Conservation (phyloP, 768 basidiomycete species). For the Phanerodontia chrysosporium region DNA sequence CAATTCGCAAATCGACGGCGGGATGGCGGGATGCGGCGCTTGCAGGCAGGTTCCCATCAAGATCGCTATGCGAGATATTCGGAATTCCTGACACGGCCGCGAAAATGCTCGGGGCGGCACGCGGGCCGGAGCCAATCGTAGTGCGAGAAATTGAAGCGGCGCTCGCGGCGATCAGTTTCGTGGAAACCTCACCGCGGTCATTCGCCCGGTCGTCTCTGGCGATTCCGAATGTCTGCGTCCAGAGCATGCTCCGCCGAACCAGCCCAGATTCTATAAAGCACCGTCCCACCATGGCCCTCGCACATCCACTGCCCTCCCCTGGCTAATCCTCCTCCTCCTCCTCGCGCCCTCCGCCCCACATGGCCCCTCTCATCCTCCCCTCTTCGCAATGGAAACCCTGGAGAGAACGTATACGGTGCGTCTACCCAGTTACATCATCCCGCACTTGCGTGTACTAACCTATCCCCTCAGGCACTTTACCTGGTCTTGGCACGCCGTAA, state of each 20-base stretch:
- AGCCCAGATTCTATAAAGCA: not conserved
- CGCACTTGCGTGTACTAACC: no score
- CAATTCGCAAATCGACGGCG: not conserved
- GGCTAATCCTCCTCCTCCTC: not conserved
- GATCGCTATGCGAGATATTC: constrained; percentile 7
- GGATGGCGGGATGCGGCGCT: not conserved
- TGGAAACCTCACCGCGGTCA: not conserved
- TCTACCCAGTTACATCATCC: not conserved
- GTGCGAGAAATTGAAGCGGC: not conserved
- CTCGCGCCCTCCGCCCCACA: not conserved
- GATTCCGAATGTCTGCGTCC: not conserved
- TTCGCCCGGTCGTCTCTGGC: not conserved
- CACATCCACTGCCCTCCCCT: not conserved
- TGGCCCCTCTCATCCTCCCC: constrained; percentile 15
- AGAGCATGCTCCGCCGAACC: not conserved
- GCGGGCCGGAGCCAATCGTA: not conserved
- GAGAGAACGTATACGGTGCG: constrained; percentile 33
- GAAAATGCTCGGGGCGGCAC: not conserved
- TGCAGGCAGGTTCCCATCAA: not conserved
- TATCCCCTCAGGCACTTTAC: constrained; percentile 39
- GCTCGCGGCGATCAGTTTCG: constrained; percentile 3
- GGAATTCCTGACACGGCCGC: constrained; percentile 4
- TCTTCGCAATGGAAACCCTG: constrained; percentile 29
- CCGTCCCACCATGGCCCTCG: not conserved
- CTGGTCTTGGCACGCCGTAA: constrained; percentile 43